A percentile compares a stretch with the other conserved stretches of the same genome.
phyloP scores from a whole-genome alignment of 352 stramenopile species.

The Lagenidium sp. region DNA sequence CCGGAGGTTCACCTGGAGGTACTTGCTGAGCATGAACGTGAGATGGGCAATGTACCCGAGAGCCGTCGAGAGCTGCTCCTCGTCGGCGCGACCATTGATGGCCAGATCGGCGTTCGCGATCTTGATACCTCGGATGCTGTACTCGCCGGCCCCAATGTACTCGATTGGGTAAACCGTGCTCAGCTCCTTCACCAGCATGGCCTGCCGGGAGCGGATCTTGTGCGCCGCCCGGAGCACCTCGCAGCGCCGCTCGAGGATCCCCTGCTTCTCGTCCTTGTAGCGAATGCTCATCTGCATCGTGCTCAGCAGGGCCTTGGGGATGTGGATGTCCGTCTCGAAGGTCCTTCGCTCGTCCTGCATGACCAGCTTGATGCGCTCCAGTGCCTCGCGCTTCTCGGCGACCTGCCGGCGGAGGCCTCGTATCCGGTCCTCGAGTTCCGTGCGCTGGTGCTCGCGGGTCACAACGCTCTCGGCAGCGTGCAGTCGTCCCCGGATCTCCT shows the following conservation, averaged over 20 bases:
- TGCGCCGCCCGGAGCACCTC: constrained; percentile 71
- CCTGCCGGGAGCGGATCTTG: constrained; percentile 76
- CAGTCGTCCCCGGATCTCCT: constrained; percentile 41
- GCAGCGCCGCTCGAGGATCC: constrained; percentile 62
- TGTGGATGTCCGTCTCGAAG: constrained; percentile 75
- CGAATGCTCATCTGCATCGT: constrained; percentile 77
- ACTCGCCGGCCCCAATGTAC: constrained; percentile 71
- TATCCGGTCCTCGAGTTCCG: constrained; percentile 40
- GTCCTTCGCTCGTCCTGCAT: constrained; percentile 70
- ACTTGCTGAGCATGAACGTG: constrained; percentile 86
- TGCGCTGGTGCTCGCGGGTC: constrained; percentile 34
- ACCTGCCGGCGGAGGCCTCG: constrained; percentile 34
- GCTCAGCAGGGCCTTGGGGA: constrained; percentile 61
- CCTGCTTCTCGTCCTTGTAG: constrained; percentile 79
- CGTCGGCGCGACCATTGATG: constrained; percentile 41
- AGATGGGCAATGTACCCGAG: constrained; percentile 83
- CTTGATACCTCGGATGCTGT: constrained; percentile 72
- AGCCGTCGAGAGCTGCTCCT: constrained; percentile 78
- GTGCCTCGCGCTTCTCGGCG: constrained; percentile 38
- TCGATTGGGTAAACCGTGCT: constrained; percentile 77
- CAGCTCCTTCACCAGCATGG: constrained; percentile 70
- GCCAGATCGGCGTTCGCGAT: constrained; percentile 65
- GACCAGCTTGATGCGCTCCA: constrained; percentile 43
- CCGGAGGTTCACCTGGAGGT: constrained; percentile 76
- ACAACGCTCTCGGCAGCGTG: constrained; percentile 27